Conservation (phyloP, 768 basidiomycete species). For the Amanita rubescens region DNA sequence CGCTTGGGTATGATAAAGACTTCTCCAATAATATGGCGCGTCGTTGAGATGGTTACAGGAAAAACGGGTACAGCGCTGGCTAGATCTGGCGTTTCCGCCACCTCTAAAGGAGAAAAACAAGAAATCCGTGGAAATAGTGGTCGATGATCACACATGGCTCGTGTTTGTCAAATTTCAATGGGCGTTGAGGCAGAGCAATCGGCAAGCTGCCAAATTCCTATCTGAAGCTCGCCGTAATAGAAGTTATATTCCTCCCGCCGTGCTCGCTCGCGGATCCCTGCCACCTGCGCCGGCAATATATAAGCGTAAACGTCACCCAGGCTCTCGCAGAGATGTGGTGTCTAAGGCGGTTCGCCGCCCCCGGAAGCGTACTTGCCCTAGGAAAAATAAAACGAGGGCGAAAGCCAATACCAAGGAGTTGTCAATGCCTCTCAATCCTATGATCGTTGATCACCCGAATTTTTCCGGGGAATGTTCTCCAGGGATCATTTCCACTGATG, state of each 20-base stretch:
- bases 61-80: background rate
- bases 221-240: background rate
- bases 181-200: constrained; percentile 10
- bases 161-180: constrained; percentile 18
- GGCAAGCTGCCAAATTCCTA: background rate
- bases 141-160: background rate
- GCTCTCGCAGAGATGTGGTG: background rate
- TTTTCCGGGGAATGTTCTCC: background rate
- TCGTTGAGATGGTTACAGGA: background rate
- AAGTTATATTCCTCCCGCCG: background rate
- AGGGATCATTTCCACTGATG: background rate
- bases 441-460: background rate
- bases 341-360: background rate
- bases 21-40: background rate
- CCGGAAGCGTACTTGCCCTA: background rate
- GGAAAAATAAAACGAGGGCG: background rate
- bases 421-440: background rate
- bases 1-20: constrained; percentile 2
- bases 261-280: too few relatives aligned
- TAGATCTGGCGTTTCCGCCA: constrained; percentile 5
- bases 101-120: background rate
- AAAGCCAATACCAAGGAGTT: background rate
- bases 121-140: background rate
- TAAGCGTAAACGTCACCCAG: background rate
- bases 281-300: too few relatives aligned